Evolutionary conservation across 495 filamentous ascomycete genomes (phyloP).

Genomic region (Podospora pseudopauciseta): DNA sequence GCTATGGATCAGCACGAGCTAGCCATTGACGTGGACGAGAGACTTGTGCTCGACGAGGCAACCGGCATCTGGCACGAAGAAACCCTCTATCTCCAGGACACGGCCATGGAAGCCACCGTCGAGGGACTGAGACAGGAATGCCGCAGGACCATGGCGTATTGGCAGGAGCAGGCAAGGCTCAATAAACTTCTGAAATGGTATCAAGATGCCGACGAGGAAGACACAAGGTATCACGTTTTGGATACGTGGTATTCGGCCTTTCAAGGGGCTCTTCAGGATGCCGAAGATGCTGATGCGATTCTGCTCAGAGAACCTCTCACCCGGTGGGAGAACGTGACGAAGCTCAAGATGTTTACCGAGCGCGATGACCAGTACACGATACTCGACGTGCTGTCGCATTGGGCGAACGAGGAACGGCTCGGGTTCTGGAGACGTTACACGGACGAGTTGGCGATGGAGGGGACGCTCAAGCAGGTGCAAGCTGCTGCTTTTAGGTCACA

Average conservation of each 20-base stretch:
- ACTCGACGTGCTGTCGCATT: constrained; percentile 19
- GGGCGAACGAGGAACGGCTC: constrained; percentile 26
- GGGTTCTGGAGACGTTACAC: constrained; percentile 23
- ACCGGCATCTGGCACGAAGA: constrained; percentile 33
- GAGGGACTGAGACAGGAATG: constrained; percentile 17
- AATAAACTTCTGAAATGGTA: constrained; percentile 20
- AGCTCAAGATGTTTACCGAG: constrained; percentile 22
- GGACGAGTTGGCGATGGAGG: constrained; percentile 16
- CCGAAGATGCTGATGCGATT: constrained; percentile 19
- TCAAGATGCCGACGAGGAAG: constrained; percentile 11
- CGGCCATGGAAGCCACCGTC: constrained; percentile 18
- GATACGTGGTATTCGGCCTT: constrained; percentile 17
- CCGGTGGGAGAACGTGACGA: constrained; percentile 26
- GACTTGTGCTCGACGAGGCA: constrained; percentile 30
- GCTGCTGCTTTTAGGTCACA: constrained; percentile 7
- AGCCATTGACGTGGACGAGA: constrained; percentile 26
- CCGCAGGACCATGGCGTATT: constrained; percentile 17
- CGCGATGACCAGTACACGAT: constrained; percentile 20
- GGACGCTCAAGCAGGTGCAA: constrained; percentile 14
- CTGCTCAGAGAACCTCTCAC: constrained; percentile 19
- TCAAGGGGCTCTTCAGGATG: neutral
- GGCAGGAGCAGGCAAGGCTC: constrained; percentile 31
- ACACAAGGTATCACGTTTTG: constrained; percentile 14
- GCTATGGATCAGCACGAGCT: constrained; percentile 19
- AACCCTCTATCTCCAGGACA: constrained; percentile 22